These are phyloP conservation scores for Ceratocystis eucalypticola DNA, from an alignment of 2,329 filamentous ascomycete species.

Conservation along the genomic window DNA sequence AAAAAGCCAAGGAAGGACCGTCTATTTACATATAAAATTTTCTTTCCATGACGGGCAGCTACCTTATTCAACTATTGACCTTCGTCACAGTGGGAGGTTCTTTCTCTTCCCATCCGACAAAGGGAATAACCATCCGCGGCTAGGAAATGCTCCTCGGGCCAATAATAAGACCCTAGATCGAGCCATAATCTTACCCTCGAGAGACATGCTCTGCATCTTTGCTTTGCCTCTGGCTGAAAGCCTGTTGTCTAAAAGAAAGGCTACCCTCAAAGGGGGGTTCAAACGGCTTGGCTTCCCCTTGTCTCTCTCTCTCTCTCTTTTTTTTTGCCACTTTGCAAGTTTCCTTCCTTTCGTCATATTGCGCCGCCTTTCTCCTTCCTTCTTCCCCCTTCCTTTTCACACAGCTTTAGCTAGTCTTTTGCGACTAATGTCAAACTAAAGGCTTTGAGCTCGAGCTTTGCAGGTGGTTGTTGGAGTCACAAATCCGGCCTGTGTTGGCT, in stretches of 20 bases:
- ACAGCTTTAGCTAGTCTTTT: background rate
- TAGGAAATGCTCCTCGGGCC: background rate
- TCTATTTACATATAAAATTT: background rate
- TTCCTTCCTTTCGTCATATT: background rate
- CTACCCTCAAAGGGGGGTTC: background rate
- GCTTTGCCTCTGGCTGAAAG: background rate
- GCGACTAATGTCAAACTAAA: too few species aligned
- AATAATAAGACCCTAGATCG: conserved; percentile 4
- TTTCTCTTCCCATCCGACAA: background rate
- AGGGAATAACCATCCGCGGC: background rate
- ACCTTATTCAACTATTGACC: background rate
- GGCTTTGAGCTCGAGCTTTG: too few species aligned
- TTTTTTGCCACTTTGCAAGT: background rate
- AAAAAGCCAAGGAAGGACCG: background rate
- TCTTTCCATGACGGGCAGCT: background rate
- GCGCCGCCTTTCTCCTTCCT: background rate
- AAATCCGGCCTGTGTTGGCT: too few species aligned
- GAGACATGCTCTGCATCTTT: background rate
- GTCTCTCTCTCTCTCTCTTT: background rate
- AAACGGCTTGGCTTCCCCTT: background rate
- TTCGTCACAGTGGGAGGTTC: background rate
- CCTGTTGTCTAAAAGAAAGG: background rate
- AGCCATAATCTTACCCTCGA: background rate
- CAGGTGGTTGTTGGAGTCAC: too few species aligned
- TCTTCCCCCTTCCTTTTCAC: background rate